Percentiles rank a stretch among this genome's conserved stretches.
phyloP scores from a whole-genome alignment of 257 asterid genomes.

The Nicotiana tabacum region DNA sequence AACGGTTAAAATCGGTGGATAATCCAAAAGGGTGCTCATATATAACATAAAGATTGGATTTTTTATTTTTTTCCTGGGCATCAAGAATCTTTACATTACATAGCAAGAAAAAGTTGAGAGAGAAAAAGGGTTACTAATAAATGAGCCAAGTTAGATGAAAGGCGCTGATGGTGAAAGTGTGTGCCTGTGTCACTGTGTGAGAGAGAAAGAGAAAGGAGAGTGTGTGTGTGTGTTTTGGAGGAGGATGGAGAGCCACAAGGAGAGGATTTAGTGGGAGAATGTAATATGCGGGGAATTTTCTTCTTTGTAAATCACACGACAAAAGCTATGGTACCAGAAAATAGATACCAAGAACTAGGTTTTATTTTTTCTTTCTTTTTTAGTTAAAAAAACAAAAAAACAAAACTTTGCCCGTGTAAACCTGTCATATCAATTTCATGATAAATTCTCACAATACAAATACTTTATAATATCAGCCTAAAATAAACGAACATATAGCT shows the following conservation, averaged over 20 bases:
- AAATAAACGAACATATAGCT: too few species aligned
- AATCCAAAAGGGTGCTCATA: conserved; percentile 1
- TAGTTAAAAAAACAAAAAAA: too few species aligned
- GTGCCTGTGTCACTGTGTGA: not conserved
- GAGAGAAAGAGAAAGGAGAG: not conserved
- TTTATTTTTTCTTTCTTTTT: too few species aligned
- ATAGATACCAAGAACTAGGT: not conserved
- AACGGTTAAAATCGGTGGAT: not conserved
- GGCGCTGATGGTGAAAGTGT: not conserved
- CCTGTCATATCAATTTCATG: too few species aligned
- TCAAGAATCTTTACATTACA: not conserved
- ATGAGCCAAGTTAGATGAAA: not conserved
- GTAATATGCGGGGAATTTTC: not conserved
- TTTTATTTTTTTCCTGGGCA: not conserved
- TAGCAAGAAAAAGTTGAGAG: not conserved
- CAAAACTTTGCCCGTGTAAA: too few species aligned
- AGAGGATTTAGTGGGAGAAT: conserved; percentile 34
- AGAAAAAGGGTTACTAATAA: not conserved
- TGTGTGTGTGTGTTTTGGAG: conserved; percentile 20
- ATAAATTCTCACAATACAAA: too few species aligned
- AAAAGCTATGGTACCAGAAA: not conserved
- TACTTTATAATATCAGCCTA: too few species aligned
- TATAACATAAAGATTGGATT: conserved; percentile 9
- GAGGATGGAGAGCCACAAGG: conserved; percentile 47
- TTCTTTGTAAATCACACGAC: not conserved